Conservation (phyloP, 2,329 filamentous ascomycete species). For the Fonsecaea multimorphosa region DNA sequence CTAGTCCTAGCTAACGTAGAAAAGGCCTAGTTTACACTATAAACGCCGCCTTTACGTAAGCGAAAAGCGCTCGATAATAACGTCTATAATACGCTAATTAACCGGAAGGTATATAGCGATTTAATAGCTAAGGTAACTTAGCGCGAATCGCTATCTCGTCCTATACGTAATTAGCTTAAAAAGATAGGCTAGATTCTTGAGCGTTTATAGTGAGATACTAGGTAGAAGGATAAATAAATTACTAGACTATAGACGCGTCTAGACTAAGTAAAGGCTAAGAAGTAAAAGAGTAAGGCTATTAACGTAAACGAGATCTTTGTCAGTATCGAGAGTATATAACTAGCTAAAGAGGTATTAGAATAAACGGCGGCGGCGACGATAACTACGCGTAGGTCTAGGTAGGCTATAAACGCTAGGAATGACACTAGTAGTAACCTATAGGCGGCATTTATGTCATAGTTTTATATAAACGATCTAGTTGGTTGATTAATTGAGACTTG, state of each 20-base stretch:
- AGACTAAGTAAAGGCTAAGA: conserved; percentile 4
- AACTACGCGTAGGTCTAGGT: not conserved
- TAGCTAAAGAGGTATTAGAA: conserved; percentile 9
- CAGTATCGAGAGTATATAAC: conserved; percentile 14
- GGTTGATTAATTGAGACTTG: conserved; percentile 11
- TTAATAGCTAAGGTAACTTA: not conserved
- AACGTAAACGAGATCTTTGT: conserved; percentile 19
- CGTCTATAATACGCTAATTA: conserved; percentile 2
- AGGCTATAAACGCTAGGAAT: not conserved
- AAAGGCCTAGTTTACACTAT: not conserved
- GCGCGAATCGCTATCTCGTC: conserved; percentile 5
- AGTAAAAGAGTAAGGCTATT: conserved; percentile 11
- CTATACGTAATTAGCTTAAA: not conserved
- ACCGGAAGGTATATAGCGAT: not conserved
- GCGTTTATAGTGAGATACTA: conserved; percentile 1
- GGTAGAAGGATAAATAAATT: not conserved
- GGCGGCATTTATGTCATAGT: conserved; percentile 3
- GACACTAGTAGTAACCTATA: not conserved
- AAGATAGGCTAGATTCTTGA: conserved; percentile 19
- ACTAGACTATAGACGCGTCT: not conserved
- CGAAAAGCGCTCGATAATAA: not conserved
- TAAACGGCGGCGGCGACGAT: not conserved
- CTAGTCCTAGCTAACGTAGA: not conserved
- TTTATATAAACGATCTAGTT: not conserved
- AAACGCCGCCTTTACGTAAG: conserved; percentile 11